Conservation (phyloP, 768 basidiomycete genomes). For the Wakefieldia striispora region DNA sequence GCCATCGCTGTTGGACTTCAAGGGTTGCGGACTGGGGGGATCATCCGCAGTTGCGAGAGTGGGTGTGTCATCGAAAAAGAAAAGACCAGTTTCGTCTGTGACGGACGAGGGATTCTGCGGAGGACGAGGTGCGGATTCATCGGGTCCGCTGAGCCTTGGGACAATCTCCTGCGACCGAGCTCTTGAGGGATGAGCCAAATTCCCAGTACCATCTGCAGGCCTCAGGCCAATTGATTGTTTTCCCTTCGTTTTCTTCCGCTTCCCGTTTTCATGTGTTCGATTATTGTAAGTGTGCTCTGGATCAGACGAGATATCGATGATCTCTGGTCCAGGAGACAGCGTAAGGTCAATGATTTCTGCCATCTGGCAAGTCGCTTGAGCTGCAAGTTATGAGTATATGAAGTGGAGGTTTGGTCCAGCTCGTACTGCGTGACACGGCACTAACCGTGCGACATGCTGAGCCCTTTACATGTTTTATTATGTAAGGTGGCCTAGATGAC, state of each 20-base stretch:
- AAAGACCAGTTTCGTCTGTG: slow-evolving; percentile 30
- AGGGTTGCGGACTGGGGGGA: slow-evolving; percentile 7
- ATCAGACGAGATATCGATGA: slow-evolving; percentile 33
- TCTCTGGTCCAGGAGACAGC: slow-evolving; percentile 24
- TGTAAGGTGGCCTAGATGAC: no score
- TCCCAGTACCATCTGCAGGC: slow-evolving; percentile 11
- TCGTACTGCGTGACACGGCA: no score
- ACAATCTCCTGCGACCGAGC: slow-evolving; percentile 16
- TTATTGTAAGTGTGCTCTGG: slow-evolving; percentile 5
- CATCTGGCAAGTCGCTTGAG: slow-evolving; percentile 11
- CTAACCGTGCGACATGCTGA: no score
- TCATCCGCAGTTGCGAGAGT: slow-evolving; percentile 31
- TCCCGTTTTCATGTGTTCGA: slow-evolving; percentile 17
- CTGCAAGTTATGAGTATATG: neutral
- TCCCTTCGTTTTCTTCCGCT: slow-evolving; percentile 29
- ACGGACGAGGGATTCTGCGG: slow-evolving; percentile 17
- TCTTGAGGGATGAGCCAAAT: slow-evolving; percentile 20
- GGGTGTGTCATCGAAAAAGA: slow-evolving; percentile 51
- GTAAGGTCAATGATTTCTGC: slow-evolving; percentile 36
- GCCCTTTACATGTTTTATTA: no score
- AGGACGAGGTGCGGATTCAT: slow-evolving; percentile 20
- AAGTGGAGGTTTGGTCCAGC: no score
- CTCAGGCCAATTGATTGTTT: slow-evolving; percentile 18
- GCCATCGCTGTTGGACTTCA: slow-evolving; percentile 17
- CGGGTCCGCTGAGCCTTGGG: slow-evolving; percentile 1